A percentile compares a stretch with the other conserved stretches of the same genome.
Conservation (phyloP, 2,329 filamentous ascomycete genomes). For the Ciborinia camelliae region DNA sequence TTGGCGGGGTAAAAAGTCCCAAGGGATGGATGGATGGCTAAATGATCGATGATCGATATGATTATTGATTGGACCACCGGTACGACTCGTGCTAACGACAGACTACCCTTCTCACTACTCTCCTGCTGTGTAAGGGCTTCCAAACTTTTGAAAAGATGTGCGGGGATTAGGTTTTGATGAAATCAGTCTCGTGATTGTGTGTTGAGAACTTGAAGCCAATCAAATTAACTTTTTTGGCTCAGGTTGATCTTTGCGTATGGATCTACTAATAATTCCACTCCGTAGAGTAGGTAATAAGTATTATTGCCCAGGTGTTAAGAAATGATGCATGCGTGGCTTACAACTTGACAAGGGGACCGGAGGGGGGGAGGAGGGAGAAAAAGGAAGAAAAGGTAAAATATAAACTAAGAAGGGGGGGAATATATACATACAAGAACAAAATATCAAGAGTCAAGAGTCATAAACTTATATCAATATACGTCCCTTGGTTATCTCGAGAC, state of each 20-base stretch:
- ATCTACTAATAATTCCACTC: neutral
- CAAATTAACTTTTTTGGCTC: neutral
- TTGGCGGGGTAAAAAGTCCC: slow-evolving; percentile 29
- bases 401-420: too few species aligned
- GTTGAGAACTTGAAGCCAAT: slow-evolving; percentile 7
- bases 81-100: slow-evolving; percentile 26
- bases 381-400: neutral
- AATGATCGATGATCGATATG: slow-evolving; percentile 13
- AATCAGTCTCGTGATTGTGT: slow-evolving; percentile 15
- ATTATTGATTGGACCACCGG: slow-evolving; percentile 15
- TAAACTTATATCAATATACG: too few species aligned
- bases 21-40: slow-evolving; percentile 18
- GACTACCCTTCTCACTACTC: too few species aligned
- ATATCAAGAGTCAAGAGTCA: too few species aligned
- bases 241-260: slow-evolving; percentile 15
- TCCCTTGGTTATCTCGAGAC: too few species aligned
- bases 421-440: too few species aligned
- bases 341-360: neutral
- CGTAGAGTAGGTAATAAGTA: neutral
- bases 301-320: too few species aligned
- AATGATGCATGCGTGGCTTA: neutral
- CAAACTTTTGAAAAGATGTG: neutral
- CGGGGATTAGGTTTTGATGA: slow-evolving; percentile 12
- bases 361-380: too few species aligned
- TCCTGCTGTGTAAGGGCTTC: slow-evolving; percentile 3